Evolutionary conservation across 2,329 filamentous ascomycete genomes (phyloP).

Genomic region (Sporothrix phasma): DNA sequence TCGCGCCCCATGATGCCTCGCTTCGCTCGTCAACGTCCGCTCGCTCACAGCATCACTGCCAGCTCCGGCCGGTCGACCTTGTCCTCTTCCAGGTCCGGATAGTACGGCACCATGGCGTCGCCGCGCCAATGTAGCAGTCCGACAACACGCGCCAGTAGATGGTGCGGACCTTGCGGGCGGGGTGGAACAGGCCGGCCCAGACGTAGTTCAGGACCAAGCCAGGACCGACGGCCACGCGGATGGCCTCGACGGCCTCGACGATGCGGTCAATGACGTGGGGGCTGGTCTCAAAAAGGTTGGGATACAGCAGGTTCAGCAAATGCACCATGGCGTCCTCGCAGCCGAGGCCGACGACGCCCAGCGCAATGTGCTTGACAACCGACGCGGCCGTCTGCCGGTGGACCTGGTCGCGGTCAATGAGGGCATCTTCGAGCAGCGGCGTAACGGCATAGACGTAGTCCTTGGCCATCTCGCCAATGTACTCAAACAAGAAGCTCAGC

Average conservation of each 20-base stretch:
- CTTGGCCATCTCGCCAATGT: conserved; percentile 99
- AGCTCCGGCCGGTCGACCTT: conserved; percentile 70
- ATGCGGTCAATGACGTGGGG: conserved; percentile 98
- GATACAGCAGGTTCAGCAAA: conserved; percentile 88
- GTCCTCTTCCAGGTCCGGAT: conserved; percentile 76
- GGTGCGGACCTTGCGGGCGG: conserved; percentile 82
- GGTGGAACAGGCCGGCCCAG: conserved; percentile 95
- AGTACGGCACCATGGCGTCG: conserved; percentile 94
- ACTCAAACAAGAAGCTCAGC: conserved; percentile 94
- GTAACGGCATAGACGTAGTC: conserved; percentile 99
- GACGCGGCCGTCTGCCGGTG: conserved; percentile 93
- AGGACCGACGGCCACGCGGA: conserved; percentile 85
- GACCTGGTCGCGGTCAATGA: conserved; percentile 96
- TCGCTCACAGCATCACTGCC: conserved; percentile 63
- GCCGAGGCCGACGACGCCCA: conserved; percentile 93
- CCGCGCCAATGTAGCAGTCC: conserved; percentile 86
- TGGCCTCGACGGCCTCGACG: conserved; percentile 92
- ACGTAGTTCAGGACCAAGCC: conserved; percentile 96
- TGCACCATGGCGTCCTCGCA: conserved; percentile 99
- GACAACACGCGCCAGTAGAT: conserved; percentile 98
- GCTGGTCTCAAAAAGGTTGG: conserved; percentile 94
- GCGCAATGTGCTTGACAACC: conserved; percentile 94
- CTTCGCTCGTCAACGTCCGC: not conserved
- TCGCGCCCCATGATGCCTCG: too few relatives aligned
- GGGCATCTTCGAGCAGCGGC: conserved; percentile 86